phyloP scores from a whole-genome alignment of 1,284 basidiomycete species.

The Salmacisia buchloeana region DNA sequence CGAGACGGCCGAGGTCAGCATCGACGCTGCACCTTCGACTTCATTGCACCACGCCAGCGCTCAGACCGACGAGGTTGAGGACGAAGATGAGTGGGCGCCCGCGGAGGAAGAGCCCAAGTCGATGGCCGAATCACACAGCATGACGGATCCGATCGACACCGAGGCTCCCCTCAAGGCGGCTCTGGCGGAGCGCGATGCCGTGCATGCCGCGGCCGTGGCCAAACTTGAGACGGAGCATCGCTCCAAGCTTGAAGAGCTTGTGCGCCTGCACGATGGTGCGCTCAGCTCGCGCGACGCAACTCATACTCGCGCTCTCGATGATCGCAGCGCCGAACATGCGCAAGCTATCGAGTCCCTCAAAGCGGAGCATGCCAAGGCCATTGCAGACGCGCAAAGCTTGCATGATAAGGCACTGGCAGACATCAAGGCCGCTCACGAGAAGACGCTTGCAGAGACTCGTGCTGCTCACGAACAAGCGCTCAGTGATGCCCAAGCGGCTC shows the following conservation, averaged over 20 bases:
- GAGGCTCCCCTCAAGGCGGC: neutral
- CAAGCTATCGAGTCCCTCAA: conserved; percentile 9
- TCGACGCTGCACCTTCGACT: neutral
- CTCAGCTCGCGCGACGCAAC: neutral
- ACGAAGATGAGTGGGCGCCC: neutral
- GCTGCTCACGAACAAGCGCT: conserved; percentile 26
- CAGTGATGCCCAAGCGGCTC: conserved; percentile 17
- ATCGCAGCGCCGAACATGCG: conserved; percentile 4
- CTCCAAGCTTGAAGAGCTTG: conserved; percentile 3
- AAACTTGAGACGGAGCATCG: conserved; percentile 9
- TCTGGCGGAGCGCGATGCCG: conserved; percentile 1
- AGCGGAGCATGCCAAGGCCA: conserved; percentile 7
- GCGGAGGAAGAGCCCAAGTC: conserved; percentile 1
- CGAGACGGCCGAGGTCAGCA: neutral
- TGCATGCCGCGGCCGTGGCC: conserved; percentile 5
- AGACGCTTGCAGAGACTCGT: conserved; percentile 18
- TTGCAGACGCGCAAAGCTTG: conserved; percentile 16
- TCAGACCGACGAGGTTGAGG: neutral
- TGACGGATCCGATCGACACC: conserved; percentile 1
- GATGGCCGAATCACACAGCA: neutral
- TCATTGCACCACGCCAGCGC: neutral
- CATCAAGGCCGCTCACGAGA: conserved; percentile 12
- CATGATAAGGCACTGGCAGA: conserved; percentile 19
- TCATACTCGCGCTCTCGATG: conserved; percentile 10
- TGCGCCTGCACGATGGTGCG: neutral